phyloP scores from a whole-genome alignment of 345 rosid species.

The Arabis hirsuta region DNA sequence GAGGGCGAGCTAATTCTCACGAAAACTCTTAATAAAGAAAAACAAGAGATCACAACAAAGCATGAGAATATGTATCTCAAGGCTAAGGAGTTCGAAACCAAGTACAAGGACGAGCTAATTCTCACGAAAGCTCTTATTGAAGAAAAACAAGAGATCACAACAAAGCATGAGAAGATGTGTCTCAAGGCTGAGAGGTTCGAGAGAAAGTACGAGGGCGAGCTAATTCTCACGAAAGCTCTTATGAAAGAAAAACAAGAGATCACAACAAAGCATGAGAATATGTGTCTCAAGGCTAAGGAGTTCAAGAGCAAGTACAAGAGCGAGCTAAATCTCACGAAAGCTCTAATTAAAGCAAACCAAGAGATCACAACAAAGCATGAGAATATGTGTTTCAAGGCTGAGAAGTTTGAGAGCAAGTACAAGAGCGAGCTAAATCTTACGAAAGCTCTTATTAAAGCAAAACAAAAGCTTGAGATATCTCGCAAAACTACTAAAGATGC shows the following conservation, averaged over 20 bases:
- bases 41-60: no score
- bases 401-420: constrained; percentile 24
- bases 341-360: no score
- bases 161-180: background rate
- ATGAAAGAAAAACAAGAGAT: no score
- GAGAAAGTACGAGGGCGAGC: constrained; percentile 26
- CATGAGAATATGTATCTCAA: constrained; percentile 1
- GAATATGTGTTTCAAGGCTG: constrained; percentile 13
- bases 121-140: background rate
- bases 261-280: background rate
- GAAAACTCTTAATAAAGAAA: background rate
- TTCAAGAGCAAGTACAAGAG: constrained; percentile 15
- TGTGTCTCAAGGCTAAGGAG: constrained; percentile 13
- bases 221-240: constrained; percentile 4
- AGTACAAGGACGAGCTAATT: constrained; percentile 5
- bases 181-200: constrained; percentile 21
- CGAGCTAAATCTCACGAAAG: constrained; percentile 9
- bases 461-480: no score
- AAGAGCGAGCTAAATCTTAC: constrained; percentile 19
- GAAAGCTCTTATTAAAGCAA: background rate
- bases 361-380: background rate
- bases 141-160: no score
- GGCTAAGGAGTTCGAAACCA: constrained; percentile 16
- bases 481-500: constrained; percentile 25
- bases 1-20: background rate